Evolutionary conservation across 2,329 filamentous ascomycete species (phyloP).

Genomic region (Colletotrichum siamense): DNA sequence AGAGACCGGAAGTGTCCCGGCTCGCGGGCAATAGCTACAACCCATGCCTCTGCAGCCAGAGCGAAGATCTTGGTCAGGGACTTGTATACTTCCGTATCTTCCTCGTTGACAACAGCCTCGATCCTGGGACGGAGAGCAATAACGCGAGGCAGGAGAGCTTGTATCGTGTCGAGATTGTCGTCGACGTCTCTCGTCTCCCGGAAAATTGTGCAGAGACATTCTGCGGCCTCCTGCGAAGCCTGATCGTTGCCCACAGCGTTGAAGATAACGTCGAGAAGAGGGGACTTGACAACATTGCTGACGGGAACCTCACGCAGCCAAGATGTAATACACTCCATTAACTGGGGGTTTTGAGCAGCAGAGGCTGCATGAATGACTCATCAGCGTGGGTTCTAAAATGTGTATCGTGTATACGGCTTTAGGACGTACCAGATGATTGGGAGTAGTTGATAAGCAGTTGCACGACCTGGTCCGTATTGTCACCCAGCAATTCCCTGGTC

Average conservation of each 20-base stretch:
- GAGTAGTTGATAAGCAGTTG: constrained; percentile 88
- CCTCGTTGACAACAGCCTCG: constrained; percentile 73
- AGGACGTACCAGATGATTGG: constrained; percentile 80
- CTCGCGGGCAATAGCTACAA: constrained; percentile 85
- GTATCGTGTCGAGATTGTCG: constrained; percentile 82
- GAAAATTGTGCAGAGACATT: constrained; percentile 91
- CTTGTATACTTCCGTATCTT: constrained; percentile 86
- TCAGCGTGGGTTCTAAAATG: background rate
- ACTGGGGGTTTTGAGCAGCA: constrained; percentile 84
- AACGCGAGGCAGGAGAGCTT: constrained; percentile 81
- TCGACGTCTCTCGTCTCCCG: constrained; percentile 93
- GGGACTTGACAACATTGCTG: constrained; percentile 81
- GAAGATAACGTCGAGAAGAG: constrained; percentile 82
- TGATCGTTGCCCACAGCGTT: constrained; percentile 76
- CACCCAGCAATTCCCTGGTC: constrained; percentile 86
- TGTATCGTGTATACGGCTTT: background rate
- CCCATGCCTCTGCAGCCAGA: constrained; percentile 94
- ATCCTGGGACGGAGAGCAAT: constrained; percentile 81
- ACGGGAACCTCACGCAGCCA: constrained; percentile 95
- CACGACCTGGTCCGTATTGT: constrained; percentile 89
- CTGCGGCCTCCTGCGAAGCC: constrained; percentile 86
- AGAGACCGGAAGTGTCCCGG: constrained; percentile 81
- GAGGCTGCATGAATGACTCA: constrained; percentile 53
- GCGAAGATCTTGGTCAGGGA: constrained; percentile 89
- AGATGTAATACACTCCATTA: constrained; percentile 94